A percentile compares a stretch with the other conserved stretches of the same genome.
Conservation (phyloP, 305 asterid species). For the Fraxinus albicans region DNA sequence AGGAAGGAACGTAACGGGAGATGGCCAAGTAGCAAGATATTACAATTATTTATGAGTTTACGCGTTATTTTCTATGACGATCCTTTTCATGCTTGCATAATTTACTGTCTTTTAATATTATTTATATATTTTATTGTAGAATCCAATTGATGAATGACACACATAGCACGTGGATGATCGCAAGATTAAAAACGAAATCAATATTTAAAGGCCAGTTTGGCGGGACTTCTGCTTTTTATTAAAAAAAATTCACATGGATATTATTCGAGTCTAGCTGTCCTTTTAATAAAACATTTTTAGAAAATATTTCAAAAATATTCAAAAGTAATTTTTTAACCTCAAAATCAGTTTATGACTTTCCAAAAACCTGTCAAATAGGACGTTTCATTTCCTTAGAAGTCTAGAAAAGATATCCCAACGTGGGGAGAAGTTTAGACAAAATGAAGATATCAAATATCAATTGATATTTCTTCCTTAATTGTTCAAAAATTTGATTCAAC, state of each 20-base stretch:
- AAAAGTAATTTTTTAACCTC: too few relatives aligned
- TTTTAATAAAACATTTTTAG: too few relatives aligned
- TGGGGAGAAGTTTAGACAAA: background rate
- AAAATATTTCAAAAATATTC: too few relatives aligned
- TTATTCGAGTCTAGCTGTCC: background rate
- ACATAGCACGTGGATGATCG: background rate
- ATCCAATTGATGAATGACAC: background rate
- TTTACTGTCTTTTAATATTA: background rate
- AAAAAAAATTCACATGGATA: too few relatives aligned
- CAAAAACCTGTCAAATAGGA: background rate
- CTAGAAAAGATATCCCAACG: background rate
- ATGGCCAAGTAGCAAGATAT: background rate
- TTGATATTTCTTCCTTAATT: background rate
- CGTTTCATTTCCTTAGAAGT: background rate
- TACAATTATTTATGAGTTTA: background rate
- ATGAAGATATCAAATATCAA: background rate
- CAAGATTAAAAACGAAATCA: background rate
- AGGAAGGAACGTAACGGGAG: background rate
- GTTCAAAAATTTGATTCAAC: background rate
- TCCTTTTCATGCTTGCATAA: background rate
- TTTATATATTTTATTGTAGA: background rate
- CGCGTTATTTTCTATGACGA: background rate
- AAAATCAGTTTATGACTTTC: background rate
- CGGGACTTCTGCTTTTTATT: rapidly evolving
- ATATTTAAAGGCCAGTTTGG: background rate